Evolutionary conservation across 441 rosid genomes (phyloP), one percentile per base, ranked within the genome.

Genomic region (Adansonia grandidieri): DNA sequence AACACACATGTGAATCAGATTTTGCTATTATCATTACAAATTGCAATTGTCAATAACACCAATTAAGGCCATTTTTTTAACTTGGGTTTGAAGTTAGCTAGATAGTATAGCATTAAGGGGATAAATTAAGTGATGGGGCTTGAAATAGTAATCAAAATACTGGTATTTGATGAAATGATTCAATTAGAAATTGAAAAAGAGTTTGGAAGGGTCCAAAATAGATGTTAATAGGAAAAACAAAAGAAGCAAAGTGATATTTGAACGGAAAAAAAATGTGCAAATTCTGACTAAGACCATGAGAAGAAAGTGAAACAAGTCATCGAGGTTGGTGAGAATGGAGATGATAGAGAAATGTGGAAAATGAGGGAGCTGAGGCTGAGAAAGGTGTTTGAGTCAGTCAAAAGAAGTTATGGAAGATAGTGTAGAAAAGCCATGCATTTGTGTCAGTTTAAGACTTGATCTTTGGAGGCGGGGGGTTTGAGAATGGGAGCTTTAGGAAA

Each of bases 311-410:
- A 53, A 53, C 8, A 9, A 9, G 17, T 6, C 73, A 63, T 80
- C 75, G 88, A 79, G 57, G 81, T 64, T 53, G 44, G 82, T 76
- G 85, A 79, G 13, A 71, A 22, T 71, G 22, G n/a, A 40, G 20
- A n/a, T 20, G 15, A 9, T 54, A n/a, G 9, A n/a, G 9, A 73
- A 50, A 44, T 15, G 74, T 20, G 61, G 71, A 60, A 84, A 65
- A 74, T 54, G 61, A 45, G 81, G 83, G 80, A 80, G 82, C 37
- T 32, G 37, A 32, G 37, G 37, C 37, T 32, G 37, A 32, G 37
- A 82, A 77, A 50, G 79, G 78, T 73, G 72, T 78, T 74, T 74
- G 77, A 78, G 88, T 81, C 87, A 85, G 84, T 81, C 84, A 88
- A 87, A 87, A 86, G 85, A 82, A 80, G 80, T 77, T 63, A 76